phyloP scores from a whole-genome alignment of 2,329 filamentous ascomycete species.

The Pseudocercospora eumusae region DNA sequence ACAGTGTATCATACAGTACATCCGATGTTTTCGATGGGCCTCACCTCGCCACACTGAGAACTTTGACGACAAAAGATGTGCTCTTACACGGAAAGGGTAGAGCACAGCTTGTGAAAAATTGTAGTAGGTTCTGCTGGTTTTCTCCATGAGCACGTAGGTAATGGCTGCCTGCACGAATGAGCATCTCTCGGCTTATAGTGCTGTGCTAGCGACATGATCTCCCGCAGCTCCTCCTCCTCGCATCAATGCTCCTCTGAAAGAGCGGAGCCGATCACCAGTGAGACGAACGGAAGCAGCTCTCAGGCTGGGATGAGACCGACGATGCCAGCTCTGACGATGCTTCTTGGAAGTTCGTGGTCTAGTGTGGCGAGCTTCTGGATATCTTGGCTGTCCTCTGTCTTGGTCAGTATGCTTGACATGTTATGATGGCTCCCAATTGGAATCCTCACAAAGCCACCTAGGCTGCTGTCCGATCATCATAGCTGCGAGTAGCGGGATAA shows the following conservation, averaged over 20 bases:
- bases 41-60: too few relatives aligned
- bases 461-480: slow-evolving; percentile 3
- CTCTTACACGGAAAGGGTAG: background rate
- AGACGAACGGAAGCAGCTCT: background rate
- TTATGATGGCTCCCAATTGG: background rate
- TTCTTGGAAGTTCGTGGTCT: background rate
- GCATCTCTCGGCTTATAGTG: background rate
- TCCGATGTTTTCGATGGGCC: background rate
- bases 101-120: background rate
- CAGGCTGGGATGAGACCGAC: background rate
- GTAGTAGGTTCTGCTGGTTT: background rate
- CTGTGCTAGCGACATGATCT: background rate
- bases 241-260: background rate
- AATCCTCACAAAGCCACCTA: slow-evolving; percentile 1
- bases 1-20: background rate
- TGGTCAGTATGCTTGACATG: background rate
- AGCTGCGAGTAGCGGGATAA: background rate
- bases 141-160: background rate
- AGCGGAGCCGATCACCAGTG: background rate
- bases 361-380: slow-evolving; percentile 3
- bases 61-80: background rate
- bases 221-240: background rate
- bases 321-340: background rate
- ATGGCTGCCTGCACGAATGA: background rate
- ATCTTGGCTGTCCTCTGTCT: background rate